Base-by-base conservation (phyloP, 164 flowering plant genomes). In the Vitis labrusca region DNA sequence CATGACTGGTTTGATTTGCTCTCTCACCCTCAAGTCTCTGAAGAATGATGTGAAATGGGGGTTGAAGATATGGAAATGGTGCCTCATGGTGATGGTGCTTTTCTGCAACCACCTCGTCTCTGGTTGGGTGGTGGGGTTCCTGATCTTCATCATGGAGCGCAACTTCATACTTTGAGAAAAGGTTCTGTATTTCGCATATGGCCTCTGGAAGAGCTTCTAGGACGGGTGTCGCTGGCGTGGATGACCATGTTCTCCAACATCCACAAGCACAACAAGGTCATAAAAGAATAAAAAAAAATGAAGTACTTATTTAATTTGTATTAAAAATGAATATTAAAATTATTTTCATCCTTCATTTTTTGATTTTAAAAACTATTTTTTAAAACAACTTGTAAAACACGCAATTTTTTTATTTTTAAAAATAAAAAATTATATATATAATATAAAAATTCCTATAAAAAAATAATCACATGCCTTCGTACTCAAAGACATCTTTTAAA, bases 171-270 rank as follows among this genome's bases (percentile, higher is more conserved):
- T 86, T 0, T 44, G 79, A 12, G 79, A 82, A 30, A 79, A 73
- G 64, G 86, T 84, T 6, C 67, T 86, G 7, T 82, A 86, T 66
- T 86, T 86, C 50, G 85, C 82, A 3, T 84, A 76, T 17, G 89
- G 89, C 0, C 59, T 86, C 1, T 57, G 86, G 0, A 79, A 72
- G 49, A 76, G 80, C 48, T 67, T 86, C 53, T 80, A 79, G 29
- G 78, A 77, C 61, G 82, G 2, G 85, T 78, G 15, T 59, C 82
- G 0, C 13, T 81, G 6, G 63, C 84, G 0, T 86, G 85, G 86
- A 48, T 61, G 29, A 27, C 78, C 60, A 77, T 85, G 72, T 78
- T 83, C 71, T 72, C 68, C 0, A 71, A 73, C 6, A 71, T 73
- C 10, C 73, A 78, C 57, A 65, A 66, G 23, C 58, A 76, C 14